Evolutionary conservation across 768 basidiomycete genomes (phyloP).

Genomic region (Pluteus cervinus): DNA sequence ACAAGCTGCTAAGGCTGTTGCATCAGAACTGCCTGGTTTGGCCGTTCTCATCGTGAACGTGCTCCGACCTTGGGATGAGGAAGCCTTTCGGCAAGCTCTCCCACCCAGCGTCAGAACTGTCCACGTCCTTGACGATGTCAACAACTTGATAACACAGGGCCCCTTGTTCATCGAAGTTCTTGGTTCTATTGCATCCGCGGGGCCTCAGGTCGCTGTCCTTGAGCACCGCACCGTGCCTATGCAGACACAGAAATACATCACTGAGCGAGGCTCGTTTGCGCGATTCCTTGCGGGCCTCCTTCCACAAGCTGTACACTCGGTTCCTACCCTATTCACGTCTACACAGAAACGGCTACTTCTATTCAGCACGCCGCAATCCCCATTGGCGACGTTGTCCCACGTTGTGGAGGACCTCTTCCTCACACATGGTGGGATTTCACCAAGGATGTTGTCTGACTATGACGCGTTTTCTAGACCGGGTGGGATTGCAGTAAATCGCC

Average conservation of each 20-base stretch:
- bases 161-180: constrained; percentile 71
- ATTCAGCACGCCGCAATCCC: constrained; percentile 53
- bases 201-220: constrained; percentile 35
- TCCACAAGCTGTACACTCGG: constrained; percentile 20
- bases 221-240: constrained; percentile 55
- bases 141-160: constrained; percentile 54
- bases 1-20: constrained; percentile 50
- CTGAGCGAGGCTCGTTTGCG: constrained; percentile 34
- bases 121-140: constrained; percentile 77
- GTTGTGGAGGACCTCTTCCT: constrained; percentile 56
- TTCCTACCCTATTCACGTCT: constrained; percentile 40
- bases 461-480: constrained; percentile 73
- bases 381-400: constrained; percentile 49
- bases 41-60: constrained; percentile 72
- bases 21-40: constrained; percentile 37
- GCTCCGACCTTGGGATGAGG: constrained; percentile 78
- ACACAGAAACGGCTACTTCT: constrained; percentile 57
- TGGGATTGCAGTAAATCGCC: constrained; percentile 61
- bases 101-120: constrained; percentile 55
- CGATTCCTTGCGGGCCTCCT: constrained; percentile 31
- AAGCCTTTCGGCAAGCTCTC: constrained; percentile 50
- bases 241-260: constrained; percentile 47
- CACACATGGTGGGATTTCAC: constrained; percentile 40
- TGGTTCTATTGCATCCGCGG: constrained; percentile 41
- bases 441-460: constrained; percentile 61